These are phyloP conservation scores for Tuber melanosporum DNA, from an alignment of 495 filamentous ascomycete species.

Conservation along the genomic window DNA sequence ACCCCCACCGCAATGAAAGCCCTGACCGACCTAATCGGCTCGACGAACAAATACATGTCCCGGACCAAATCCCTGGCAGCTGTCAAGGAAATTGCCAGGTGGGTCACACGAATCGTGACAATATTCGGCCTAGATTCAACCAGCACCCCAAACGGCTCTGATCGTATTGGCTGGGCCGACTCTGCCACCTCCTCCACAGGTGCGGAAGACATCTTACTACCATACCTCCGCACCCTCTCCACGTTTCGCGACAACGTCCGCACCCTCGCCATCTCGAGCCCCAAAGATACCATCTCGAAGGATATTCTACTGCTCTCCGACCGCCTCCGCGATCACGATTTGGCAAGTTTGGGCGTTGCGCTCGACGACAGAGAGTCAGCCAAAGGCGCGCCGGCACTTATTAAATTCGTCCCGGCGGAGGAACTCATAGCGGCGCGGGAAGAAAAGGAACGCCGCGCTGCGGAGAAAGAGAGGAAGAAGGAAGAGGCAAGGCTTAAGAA, in stretches of 20 bases:
- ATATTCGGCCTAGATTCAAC: slow-evolving; percentile 79
- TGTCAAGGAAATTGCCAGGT: slow-evolving; percentile 58
- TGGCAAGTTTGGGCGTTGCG: slow-evolving; percentile 74
- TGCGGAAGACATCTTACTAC: slow-evolving; percentile 52
- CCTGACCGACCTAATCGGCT: slow-evolving; percentile 66
- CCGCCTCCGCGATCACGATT: slow-evolving; percentile 66
- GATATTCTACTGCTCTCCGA: slow-evolving; percentile 68
- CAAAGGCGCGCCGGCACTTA: slow-evolving; percentile 60
- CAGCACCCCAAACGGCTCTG: slow-evolving; percentile 52
- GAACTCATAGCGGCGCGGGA: slow-evolving; percentile 66
- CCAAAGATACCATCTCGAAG: slow-evolving; percentile 51
- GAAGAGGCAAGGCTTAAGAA: slow-evolving; percentile 54
- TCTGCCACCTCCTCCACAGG: slow-evolving; percentile 45
- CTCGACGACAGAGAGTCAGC: slow-evolving; percentile 71
- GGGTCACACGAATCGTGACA: slow-evolving; percentile 75
- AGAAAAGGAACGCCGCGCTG: slow-evolving; percentile 56
- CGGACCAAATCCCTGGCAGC: slow-evolving; percentile 47
- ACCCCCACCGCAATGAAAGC: slow-evolving; percentile 68
- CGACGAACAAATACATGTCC: slow-evolving; percentile 65
- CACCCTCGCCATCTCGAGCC: slow-evolving; percentile 50
- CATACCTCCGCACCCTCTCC: slow-evolving; percentile 60
- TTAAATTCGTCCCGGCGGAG: slow-evolving; percentile 69
- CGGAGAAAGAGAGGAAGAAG: slow-evolving; percentile 54
- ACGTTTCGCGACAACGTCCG: slow-evolving; percentile 63
- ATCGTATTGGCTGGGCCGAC: slow-evolving; percentile 73